These are phyloP conservation scores for Puccinia coronata DNA, from an alignment of 1,284 basidiomycete species.

Conservation along the genomic window DNA sequence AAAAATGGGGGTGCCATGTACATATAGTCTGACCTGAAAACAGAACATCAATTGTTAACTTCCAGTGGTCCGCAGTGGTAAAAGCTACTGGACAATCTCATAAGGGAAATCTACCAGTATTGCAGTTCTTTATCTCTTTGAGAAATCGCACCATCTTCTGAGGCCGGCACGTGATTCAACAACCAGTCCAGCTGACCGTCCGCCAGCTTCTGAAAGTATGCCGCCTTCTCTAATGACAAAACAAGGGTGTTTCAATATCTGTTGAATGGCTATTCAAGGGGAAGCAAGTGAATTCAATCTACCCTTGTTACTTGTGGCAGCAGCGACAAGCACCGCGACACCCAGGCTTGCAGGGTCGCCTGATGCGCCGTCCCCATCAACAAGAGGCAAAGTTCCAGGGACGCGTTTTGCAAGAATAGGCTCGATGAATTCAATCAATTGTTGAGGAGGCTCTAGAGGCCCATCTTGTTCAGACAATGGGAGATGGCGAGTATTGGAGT, in stretches of 20 bases:
- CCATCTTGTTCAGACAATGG: conserved; percentile 6
- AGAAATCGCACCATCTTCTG: conserved; percentile 56
- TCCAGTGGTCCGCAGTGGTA: background rate
- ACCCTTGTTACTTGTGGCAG: conserved; percentile 50
- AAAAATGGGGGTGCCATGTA: conserved; percentile 58
- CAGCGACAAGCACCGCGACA: conserved; percentile 72
- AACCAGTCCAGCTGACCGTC: conserved; percentile 55
- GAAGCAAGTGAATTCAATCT: background rate
- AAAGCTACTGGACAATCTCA: too few species aligned
- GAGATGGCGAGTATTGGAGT: conserved; percentile 10
- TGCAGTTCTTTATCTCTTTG: conserved; percentile 51
- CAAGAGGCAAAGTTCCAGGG: conserved; percentile 6
- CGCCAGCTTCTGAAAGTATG: conserved; percentile 30
- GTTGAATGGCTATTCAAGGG: too few species aligned
- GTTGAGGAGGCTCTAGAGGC: background rate
- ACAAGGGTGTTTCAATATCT: background rate
- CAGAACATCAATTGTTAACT: conserved; percentile 61
- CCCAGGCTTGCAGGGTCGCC: conserved; percentile 82
- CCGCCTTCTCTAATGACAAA: background rate
- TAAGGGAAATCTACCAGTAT: conserved; percentile 52
- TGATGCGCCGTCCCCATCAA: conserved; percentile 65
- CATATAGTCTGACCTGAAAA: conserved; percentile 53
- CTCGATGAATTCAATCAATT: conserved; percentile 30
- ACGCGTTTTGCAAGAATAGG: conserved; percentile 21
- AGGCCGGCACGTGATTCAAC: conserved; percentile 52